phyloP scores from a whole-genome alignment of 1,284 basidiomycete species.

The Phlebopus sp. region DNA sequence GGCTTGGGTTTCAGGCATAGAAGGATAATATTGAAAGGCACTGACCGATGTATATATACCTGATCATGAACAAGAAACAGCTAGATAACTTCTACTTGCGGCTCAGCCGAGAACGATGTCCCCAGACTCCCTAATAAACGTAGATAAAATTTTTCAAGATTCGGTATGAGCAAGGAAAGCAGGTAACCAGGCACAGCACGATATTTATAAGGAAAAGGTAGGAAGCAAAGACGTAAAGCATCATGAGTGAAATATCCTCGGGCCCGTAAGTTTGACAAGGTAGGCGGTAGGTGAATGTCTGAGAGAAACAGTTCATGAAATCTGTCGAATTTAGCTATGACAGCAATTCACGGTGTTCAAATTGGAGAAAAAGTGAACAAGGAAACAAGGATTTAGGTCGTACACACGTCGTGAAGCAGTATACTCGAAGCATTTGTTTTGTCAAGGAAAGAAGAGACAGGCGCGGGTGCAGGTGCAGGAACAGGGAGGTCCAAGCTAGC shows the following conservation, averaged over 20 bases:
- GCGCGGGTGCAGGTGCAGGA: not conserved
- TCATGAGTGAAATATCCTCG: conserved; percentile 6
- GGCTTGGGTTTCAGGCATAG: too few relatives aligned
- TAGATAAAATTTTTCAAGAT: conserved; percentile 4
- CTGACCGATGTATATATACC: not conserved
- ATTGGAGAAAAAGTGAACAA: not conserved
- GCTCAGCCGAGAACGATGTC: conserved; percentile 14
- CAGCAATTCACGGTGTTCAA: not conserved
- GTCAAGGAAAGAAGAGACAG: not conserved
- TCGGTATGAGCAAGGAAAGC: conserved; percentile 12
- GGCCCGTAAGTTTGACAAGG: conserved; percentile 2
- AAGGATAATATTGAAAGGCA: too few relatives aligned
- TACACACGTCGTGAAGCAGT: conserved; percentile 6
- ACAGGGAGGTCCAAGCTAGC: not conserved
- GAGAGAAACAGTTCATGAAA: conserved; percentile 1
- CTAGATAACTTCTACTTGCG: conserved; percentile 2
- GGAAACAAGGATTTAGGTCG: not conserved
- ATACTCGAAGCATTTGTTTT: not conserved
- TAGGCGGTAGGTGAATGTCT: conserved; percentile 4
- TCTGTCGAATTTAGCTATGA: conserved; percentile 2
- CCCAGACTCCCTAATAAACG: conserved; percentile 2
- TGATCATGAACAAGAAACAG: not conserved
- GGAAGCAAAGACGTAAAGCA: conserved; percentile 11
- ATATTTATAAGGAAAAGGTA: conserved; percentile 10
- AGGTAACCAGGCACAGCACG: conserved; percentile 8